A percentile compares a stretch with the other conserved stretches of the same genome.
phyloP scores from a whole-genome alignment of 2,329 filamentous ascomycete genomes.

The Aspergillus hiratsukae region DNA sequence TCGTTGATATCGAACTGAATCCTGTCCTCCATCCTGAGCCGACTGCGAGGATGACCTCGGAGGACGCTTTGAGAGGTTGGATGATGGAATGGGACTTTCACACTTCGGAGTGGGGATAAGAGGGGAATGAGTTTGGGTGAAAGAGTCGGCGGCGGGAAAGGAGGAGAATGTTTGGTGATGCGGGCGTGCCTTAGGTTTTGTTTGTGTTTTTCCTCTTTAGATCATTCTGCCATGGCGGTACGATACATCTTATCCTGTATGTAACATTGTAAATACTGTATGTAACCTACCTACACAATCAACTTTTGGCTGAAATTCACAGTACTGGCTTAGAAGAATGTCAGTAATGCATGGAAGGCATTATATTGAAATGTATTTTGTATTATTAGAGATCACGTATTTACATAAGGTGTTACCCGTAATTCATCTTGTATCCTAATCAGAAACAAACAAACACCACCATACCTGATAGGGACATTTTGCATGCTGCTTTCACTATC shows the following conservation, averaged over 20 bases:
- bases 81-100: constrained; percentile 1
- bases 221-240: not conserved
- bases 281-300: not conserved
- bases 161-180: constrained; percentile 2
- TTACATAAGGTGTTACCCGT: not conserved
- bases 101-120: not conserved
- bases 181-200: constrained; percentile 15
- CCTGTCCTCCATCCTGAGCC: constrained; percentile 57
- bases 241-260: not conserved
- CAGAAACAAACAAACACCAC: constrained; percentile 8
- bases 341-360: not conserved
- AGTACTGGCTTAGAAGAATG: not conserved
- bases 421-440: not conserved
- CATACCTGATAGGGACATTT: constrained; percentile 8
- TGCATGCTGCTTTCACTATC: constrained; percentile 6
- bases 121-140: constrained; percentile 11
- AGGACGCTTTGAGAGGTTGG: constrained; percentile 6
- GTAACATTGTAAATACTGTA: not conserved
- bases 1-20: constrained; percentile 93
- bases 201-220: constrained; percentile 28
- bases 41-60: constrained; percentile 15
- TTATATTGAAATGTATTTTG: not conserved
- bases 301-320: no score
- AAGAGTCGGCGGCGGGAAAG: constrained; percentile 12
- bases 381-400: not conserved